Evolutionary conservation across 2,329 filamentous ascomycete species (phyloP).

Genomic region (Coniochaeta sp.): DNA sequence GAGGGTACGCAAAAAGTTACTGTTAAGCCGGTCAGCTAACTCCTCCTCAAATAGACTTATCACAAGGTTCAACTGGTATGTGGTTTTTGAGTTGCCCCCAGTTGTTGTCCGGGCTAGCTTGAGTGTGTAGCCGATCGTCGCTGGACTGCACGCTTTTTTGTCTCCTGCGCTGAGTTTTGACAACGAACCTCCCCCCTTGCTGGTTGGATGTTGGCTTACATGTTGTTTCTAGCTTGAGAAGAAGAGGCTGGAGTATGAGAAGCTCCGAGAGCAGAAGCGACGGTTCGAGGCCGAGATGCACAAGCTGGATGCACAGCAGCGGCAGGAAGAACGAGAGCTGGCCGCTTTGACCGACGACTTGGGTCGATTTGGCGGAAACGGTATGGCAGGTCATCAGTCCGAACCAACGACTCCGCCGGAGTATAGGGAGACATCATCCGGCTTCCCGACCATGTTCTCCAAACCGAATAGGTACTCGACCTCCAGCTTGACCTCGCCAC

Average conservation of each 20-base stretch:
- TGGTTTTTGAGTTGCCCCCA: constrained; percentile 8
- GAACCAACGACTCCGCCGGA: constrained; percentile 96
- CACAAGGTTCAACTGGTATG: constrained; percentile 75
- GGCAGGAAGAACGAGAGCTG: constrained; percentile 75
- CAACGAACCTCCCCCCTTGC: neutral
- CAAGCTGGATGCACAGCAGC: constrained; percentile 77
- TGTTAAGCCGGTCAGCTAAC: constrained; percentile 3
- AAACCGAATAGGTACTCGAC: constrained; percentile 84
- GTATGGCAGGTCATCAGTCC: constrained; percentile 68
- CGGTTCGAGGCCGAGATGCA: constrained; percentile 91
- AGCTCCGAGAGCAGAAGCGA: constrained; percentile 79
- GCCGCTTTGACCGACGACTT: constrained; percentile 79
- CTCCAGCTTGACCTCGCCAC: constrained; percentile 77
- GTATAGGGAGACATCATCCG: constrained; percentile 64
- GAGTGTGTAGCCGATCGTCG: neutral
- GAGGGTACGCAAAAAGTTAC: neutral
- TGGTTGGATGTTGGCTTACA: neutral
- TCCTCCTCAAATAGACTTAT: constrained; percentile 40
- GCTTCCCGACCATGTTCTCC: constrained; percentile 73
- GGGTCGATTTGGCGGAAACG: constrained; percentile 40
- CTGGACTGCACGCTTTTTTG: neutral
- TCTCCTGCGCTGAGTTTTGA: neutral
- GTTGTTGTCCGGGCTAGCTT: neutral
- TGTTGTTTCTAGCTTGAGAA: constrained; percentile 70
- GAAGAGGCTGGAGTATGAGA: constrained; percentile 88